These are phyloP conservation scores for Penicilliopsis zonata DNA, from an alignment of 495 filamentous ascomycete genomes.

Conservation along the genomic window DNA sequence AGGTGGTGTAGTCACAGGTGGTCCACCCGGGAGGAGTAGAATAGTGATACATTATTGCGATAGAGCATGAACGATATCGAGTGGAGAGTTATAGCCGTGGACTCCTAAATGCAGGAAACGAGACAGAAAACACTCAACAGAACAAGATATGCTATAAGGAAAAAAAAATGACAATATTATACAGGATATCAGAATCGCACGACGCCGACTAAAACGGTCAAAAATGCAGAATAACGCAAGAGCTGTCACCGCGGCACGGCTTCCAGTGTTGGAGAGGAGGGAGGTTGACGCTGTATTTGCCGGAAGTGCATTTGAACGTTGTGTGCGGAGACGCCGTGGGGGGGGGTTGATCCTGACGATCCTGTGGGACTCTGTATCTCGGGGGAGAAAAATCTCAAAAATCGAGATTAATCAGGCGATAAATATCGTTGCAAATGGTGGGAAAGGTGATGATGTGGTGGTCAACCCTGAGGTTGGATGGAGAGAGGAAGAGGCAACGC, in stretches of 20 bases:
- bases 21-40: slow-evolving; percentile 37
- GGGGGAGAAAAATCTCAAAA: too few species aligned
- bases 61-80: too few species aligned
- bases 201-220: slow-evolving; percentile 23
- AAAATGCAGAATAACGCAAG: slow-evolving; percentile 11
- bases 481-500: too few species aligned
- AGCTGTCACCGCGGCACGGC: slow-evolving; percentile 36
- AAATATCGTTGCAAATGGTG: too few species aligned
- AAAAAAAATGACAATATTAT: slow-evolving; percentile 30
- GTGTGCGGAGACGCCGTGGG: slow-evolving; percentile 12
- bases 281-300: slow-evolving; percentile 26
- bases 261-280: slow-evolving; percentile 30
- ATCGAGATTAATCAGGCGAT: too few species aligned
- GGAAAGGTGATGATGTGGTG: too few species aligned
- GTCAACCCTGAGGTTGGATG: too few species aligned
- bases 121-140: slow-evolving; percentile 9
- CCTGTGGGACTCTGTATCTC: too few species aligned
- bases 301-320: slow-evolving; percentile 39
- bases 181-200: slow-evolving; percentile 37
- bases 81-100: slow-evolving; percentile 9
- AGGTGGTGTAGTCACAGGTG: slow-evolving; percentile 37
- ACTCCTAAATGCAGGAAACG: slow-evolving; percentile 5
- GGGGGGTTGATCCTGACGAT: too few species aligned
- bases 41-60: slow-evolving; percentile 45
- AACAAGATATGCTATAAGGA: slow-evolving; percentile 9